Percentiles rank a stretch among this genome's conserved stretches.
Evolutionary conservation across 805 yeast species (phyloP).

Genomic region (Nakazawaea ambrosiae): DNA sequence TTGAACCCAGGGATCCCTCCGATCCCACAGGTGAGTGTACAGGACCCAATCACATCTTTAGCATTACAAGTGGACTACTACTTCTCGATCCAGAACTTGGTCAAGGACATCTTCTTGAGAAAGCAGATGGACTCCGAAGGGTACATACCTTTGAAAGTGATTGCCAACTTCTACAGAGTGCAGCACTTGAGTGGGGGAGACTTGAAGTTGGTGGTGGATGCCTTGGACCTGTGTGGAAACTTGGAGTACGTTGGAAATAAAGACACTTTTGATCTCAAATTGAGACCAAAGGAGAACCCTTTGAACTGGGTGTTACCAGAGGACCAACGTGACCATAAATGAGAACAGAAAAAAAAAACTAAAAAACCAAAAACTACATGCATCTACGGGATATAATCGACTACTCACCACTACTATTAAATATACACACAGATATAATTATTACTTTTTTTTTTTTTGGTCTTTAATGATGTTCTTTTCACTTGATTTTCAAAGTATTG

Average conservation of each 20-base stretch:
- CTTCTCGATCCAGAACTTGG: conserved; percentile 79
- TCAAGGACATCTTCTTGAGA: conserved; percentile 78
- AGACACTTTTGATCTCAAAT: conserved; percentile 40
- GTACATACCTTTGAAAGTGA: conserved; percentile 53
- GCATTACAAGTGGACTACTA: conserved; percentile 79
- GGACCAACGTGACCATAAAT: neutral
- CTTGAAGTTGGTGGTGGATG: conserved; percentile 41
- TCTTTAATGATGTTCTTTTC: too few species aligned
- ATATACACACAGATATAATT: too few species aligned
- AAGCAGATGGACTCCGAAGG: conserved; percentile 76
- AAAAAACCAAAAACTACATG: too few species aligned
- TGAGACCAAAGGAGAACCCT: conserved; percentile 54
- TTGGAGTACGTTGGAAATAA: conserved; percentile 31
- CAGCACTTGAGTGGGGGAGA: conserved; percentile 57
- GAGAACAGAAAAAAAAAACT: too few species aligned
- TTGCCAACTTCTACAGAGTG: conserved; percentile 72
- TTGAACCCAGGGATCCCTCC: conserved; percentile 5
- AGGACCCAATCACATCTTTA: conserved; percentile 16
- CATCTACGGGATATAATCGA: too few species aligned
- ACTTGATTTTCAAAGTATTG: too few species aligned
- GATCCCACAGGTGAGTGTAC: neutral
- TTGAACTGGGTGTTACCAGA: conserved; percentile 63
- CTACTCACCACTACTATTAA: too few species aligned
- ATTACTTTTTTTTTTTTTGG: too few species aligned
- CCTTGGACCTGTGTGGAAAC: conserved; percentile 46